Evolutionary conservation across 306 rosid genomes (phyloP).

Genomic region (Lathyrus sativus): DNA sequence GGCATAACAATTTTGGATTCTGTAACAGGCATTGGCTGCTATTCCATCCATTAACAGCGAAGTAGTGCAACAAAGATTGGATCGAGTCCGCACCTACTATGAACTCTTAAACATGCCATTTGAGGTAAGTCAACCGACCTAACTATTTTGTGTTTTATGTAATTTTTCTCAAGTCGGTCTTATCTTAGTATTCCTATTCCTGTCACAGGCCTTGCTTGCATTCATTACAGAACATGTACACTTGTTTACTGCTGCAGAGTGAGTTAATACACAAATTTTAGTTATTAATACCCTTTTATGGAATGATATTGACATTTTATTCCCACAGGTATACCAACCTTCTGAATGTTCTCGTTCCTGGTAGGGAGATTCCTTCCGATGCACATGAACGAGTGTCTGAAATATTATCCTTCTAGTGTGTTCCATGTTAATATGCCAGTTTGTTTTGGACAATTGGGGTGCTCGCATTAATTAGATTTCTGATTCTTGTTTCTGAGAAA

Average conservation of each 20-base stretch:
- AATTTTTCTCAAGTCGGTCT: constrained; percentile 29
- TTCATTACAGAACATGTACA: constrained; percentile 85
- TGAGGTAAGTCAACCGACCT: constrained; percentile 68
- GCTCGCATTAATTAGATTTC: constrained; percentile 29
- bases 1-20: constrained; percentile 37
- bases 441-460: constrained; percentile 28
- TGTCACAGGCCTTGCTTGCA: constrained; percentile 88
- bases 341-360: constrained; percentile 86
- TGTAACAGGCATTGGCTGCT: constrained; percentile 87
- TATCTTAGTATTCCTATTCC: constrained; percentile 36
- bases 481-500: constrained; percentile 37
- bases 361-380: constrained; percentile 87
- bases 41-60: constrained; percentile 89
- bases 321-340: constrained; percentile 77
- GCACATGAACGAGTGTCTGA: constrained; percentile 72
- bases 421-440: constrained; percentile 32
- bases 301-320: constrained; percentile 35
- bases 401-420: constrained; percentile 59
- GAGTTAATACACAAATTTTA: constrained; percentile 46
- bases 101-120: constrained; percentile 98
- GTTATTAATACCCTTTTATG: constrained; percentile 12
- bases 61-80: constrained; percentile 83
- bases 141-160: background rate
- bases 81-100: constrained; percentile 90
- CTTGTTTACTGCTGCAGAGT: constrained; percentile 78